A percentile compares a stretch with the other conserved stretches of the same genome.
Evolutionary conservation across 768 basidiomycete genomes (phyloP).

Genomic region (Trametes maxima): DNA sequence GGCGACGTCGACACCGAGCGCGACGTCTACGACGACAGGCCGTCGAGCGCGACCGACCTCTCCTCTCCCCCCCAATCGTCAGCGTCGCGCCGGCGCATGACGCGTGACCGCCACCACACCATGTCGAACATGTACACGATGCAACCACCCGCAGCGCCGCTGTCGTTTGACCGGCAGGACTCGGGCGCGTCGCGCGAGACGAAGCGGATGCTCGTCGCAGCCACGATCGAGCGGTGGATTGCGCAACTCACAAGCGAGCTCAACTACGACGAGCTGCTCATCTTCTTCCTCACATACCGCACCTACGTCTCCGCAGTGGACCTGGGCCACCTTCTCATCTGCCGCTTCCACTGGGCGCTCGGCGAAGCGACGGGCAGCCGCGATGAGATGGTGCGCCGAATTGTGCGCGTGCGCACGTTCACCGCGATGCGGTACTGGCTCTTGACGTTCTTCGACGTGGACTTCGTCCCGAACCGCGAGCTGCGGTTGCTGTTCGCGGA

Average conservation of each 20-base stretch:
- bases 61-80: conserved; percentile 25
- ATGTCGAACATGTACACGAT: conserved; percentile 20
- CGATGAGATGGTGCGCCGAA: conserved; percentile 72
- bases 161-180: neutral
- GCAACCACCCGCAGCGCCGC: neutral
- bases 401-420: conserved; percentile 87
- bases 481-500: conserved; percentile 70
- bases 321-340: conserved; percentile 79
- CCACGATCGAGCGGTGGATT: conserved; percentile 92
- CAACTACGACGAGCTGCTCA: conserved; percentile 83
- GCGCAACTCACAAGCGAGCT: conserved; percentile 87
- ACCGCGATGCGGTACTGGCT: conserved; percentile 91
- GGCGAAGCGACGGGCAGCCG: conserved; percentile 48
- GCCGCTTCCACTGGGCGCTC: conserved; percentile 89
- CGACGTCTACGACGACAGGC: conserved; percentile 13
- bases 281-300: conserved; percentile 92
- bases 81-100: conserved; percentile 12
- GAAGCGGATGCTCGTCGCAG: conserved; percentile 71
- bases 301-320: conserved; percentile 81
- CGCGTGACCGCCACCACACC: conserved; percentile 36
- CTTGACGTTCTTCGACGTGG: conserved; percentile 85
- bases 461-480: conserved; percentile 82
- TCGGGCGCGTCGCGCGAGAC: conserved; percentile 29
- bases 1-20: conserved; percentile 52
- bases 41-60: conserved; percentile 16